Conservation (phyloP, 345 rosid species). For the Schrenkiella parvula region DNA sequence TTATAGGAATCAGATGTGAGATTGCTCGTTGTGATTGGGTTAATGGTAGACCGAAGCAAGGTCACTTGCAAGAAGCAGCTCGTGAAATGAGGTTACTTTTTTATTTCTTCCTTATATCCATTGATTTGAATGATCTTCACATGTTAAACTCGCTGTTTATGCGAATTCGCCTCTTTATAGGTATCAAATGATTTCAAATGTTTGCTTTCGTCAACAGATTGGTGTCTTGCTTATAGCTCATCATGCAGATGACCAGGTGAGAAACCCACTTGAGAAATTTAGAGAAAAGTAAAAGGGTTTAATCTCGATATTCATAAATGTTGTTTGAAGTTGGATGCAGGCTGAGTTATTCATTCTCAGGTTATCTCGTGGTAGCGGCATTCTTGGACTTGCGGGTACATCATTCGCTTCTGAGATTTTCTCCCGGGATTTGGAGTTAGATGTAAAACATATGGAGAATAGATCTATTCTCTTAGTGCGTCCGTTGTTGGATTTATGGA, state of each 20-base stretch:
- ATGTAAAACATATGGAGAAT: slow-evolving; percentile 32
- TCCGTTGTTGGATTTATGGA: slow-evolving; percentile 66
- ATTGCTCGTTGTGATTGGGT: slow-evolving; percentile 72
- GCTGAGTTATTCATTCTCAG: slow-evolving; percentile 80
- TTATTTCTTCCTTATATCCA: background rate
- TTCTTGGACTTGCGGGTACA: slow-evolving; percentile 95
- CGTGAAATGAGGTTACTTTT: slow-evolving; percentile 67
- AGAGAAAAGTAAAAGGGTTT: background rate
- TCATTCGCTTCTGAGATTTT: slow-evolving; percentile 69
- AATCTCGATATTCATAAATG: background rate
- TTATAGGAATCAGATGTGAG: slow-evolving; percentile 89
- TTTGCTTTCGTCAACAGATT: slow-evolving; percentile 49
- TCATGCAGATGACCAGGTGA: slow-evolving; percentile 88
- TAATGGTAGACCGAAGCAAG: slow-evolving; percentile 69
- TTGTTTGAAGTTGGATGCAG: slow-evolving; percentile 46
- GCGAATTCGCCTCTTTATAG: slow-evolving; percentile 26
- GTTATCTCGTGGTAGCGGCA: slow-evolving; percentile 81
- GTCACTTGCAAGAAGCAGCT: slow-evolving; percentile 89
- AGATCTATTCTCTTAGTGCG: slow-evolving; percentile 66
- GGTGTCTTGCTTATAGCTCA: slow-evolving; percentile 80
- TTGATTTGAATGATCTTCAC: background rate
- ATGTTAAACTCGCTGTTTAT: background rate
- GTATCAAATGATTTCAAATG: slow-evolving; percentile 60
- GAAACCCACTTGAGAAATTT: background rate
- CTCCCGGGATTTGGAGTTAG: slow-evolving; percentile 32